A percentile compares a stretch with the other conserved stretches of the same genome.
Conservation (phyloP, 2,329 filamentous ascomycete species). For the Drechslera avenae region DNA sequence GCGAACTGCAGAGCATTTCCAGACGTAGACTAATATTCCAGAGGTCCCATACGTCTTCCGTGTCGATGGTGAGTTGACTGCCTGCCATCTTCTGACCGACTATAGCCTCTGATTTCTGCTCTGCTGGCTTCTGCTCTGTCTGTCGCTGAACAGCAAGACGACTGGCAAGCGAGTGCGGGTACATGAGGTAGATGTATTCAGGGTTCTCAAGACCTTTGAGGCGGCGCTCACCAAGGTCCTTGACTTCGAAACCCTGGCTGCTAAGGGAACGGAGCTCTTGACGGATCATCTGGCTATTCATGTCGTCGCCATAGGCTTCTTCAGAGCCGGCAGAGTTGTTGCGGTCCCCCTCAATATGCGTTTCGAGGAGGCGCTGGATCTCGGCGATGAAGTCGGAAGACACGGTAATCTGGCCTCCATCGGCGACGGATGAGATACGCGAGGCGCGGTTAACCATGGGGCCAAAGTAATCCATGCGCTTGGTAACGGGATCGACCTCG, state of each 20-base stretch:
- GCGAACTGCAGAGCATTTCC: slow-evolving; percentile 87
- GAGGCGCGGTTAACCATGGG: slow-evolving; percentile 99
- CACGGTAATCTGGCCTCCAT: slow-evolving; percentile 95
- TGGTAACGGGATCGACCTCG: slow-evolving; percentile 92
- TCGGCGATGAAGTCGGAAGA: slow-evolving; percentile 97
- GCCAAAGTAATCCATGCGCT: slow-evolving; percentile 99
- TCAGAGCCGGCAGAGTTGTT: slow-evolving; percentile 71
- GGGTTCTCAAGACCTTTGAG: slow-evolving; percentile 97
- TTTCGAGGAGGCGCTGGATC: slow-evolving; percentile 87
- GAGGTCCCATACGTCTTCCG: slow-evolving; percentile 83
- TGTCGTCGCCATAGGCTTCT: slow-evolving; percentile 76
- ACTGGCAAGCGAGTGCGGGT: slow-evolving; percentile 84
- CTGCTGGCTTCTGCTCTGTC: slow-evolving; percentile 49
- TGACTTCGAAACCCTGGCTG: slow-evolving; percentile 93
- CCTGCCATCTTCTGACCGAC: slow-evolving; percentile 67
- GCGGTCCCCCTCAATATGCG: slow-evolving; percentile 83
- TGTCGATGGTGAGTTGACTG: slow-evolving; percentile 75
- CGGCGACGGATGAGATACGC: slow-evolving; percentile 90
- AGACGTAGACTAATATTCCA: slow-evolving; percentile 88
- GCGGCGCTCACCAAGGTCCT: slow-evolving; percentile 92
- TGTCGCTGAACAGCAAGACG: slow-evolving; percentile 74
- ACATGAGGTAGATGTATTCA: slow-evolving; percentile 93
- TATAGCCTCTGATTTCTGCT: slow-evolving; percentile 46
- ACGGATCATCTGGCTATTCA: slow-evolving; percentile 75
- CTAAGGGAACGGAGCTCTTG: slow-evolving; percentile 86